phyloP scores from a whole-genome alignment of 129 eudicot species.

The Chrysanthemum makinoi region DNA sequence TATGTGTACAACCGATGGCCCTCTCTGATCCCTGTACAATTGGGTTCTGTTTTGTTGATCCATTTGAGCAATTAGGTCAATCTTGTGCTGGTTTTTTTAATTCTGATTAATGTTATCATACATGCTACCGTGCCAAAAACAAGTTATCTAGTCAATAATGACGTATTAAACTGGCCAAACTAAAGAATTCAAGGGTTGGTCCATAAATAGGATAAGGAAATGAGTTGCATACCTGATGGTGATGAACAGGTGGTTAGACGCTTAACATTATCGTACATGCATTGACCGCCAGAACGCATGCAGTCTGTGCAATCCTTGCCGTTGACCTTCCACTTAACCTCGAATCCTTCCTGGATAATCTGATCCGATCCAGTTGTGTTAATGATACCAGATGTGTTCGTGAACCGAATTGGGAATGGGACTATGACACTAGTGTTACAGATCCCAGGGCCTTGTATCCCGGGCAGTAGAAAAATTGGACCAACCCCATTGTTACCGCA shows the following conservation, averaged over 20 bases:
- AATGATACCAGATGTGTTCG: conserved; percentile 3
- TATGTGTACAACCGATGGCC: too few relatives aligned
- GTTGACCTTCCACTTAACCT: conserved; percentile 46
- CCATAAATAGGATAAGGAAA: too few relatives aligned
- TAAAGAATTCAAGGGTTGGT: too few relatives aligned
- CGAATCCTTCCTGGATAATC: conserved; percentile 47
- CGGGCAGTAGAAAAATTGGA: conserved; percentile 31
- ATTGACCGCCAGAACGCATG: conserved; percentile 42
- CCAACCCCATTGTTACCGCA: conserved; percentile 26
- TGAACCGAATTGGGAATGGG: conserved; percentile 41
- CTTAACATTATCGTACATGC: conserved; percentile 34
- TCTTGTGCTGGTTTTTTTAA: too few relatives aligned
- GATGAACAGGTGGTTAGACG: conserved; percentile 39
- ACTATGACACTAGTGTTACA: conserved; percentile 50
- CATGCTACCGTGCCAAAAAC: too few relatives aligned
- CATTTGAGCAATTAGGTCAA: too few relatives aligned
- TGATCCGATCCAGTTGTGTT: conserved; percentile 21
- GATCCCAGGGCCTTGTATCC: conserved; percentile 44
- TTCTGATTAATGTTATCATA: too few relatives aligned
- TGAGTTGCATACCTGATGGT: too few relatives aligned
- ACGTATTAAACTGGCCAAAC: too few relatives aligned
- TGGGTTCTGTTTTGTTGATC: too few relatives aligned
- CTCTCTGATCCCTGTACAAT: too few relatives aligned
- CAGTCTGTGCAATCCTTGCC: conserved; percentile 43
- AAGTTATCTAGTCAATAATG: too few relatives aligned